A percentile compares a stretch with the other conserved stretches of the same genome.
Evolutionary conservation across 1,139 yeast species (phyloP).

Genomic region (Lodderomyces parapsilosis): DNA sequence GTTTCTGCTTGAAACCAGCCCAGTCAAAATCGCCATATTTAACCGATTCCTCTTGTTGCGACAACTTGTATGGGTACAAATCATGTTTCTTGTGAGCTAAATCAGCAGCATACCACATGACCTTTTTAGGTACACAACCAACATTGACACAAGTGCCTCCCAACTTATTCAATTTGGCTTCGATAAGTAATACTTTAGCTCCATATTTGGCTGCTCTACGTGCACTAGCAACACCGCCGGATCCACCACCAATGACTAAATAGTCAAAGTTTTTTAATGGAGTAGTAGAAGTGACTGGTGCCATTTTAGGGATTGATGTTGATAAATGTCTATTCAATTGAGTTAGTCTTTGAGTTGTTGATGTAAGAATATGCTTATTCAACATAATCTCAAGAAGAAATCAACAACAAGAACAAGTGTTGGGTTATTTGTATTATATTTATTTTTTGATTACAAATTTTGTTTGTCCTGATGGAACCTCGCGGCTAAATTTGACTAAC

Average conservation of each 20-base stretch:
- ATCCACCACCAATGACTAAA: slow-evolving; percentile 98
- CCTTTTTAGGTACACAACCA: slow-evolving; percentile 98
- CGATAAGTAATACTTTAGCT: slow-evolving; percentile 80
- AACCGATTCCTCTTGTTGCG: slow-evolving; percentile 42
- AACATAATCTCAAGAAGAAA: too few relatives aligned
- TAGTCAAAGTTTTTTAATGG: slow-evolving; percentile 69
- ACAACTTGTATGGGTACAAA: slow-evolving; percentile 79
- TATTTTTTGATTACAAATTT: slow-evolving; percentile 2
- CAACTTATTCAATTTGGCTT: slow-evolving; percentile 61
- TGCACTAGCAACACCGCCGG: slow-evolving; percentile 98
- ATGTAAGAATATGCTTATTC: slow-evolving; percentile 9
- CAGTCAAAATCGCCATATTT: slow-evolving; percentile 69
- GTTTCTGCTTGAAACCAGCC: slow-evolving; percentile 73
- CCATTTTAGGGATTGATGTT: slow-evolving; percentile 35
- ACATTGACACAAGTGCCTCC: slow-evolving; percentile 99
- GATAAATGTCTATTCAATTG: slow-evolving; percentile 22
- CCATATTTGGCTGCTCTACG: slow-evolving; percentile 96
- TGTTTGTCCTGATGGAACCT: not conserved
- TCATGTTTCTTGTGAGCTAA: slow-evolving; percentile 72
- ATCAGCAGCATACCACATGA: slow-evolving; percentile 97
- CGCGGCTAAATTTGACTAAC: not conserved
- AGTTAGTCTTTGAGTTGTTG: slow-evolving; percentile 18
- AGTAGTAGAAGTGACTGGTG: slow-evolving; percentile 31
- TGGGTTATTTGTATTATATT: not conserved
- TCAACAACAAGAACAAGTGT: too few relatives aligned